Percentiles rank a stretch among this genome's conserved stretches.
These are phyloP conservation scores for Clonostachys solani DNA, from an alignment of 2,329 filamentous ascomycete genomes.

Conservation along the genomic window DNA sequence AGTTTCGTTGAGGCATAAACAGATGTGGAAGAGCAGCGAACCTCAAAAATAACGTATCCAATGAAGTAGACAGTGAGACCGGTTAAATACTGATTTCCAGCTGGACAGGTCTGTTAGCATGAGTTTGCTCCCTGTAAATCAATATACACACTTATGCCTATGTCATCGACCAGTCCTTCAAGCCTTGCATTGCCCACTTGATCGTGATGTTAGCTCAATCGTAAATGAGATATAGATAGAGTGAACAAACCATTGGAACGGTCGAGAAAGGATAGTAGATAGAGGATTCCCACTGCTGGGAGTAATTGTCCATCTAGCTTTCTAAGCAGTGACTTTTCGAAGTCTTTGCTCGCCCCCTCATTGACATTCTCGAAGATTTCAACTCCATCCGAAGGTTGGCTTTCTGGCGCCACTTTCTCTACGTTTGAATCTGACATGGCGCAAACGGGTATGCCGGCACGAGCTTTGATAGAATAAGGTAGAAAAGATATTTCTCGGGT, in stretches of 20 bases:
- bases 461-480: too few relatives aligned
- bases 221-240: constrained; percentile 53
- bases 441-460: too few relatives aligned
- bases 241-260: constrained; percentile 45
- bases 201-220: constrained; percentile 53
- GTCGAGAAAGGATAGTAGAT: constrained; percentile 67
- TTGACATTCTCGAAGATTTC: not conserved
- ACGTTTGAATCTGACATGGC: too few relatives aligned
- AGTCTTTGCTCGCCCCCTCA: constrained; percentile 21
- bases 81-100: constrained; percentile 66
- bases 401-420: too few relatives aligned
- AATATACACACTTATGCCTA: constrained; percentile 25
- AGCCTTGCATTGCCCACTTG: constrained; percentile 62
- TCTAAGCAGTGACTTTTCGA: constrained; percentile 53
- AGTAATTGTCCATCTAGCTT: constrained; percentile 49
- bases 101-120: constrained; percentile 37
- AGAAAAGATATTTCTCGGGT: too few relatives aligned
- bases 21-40: constrained; percentile 47
- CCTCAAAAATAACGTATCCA: constrained; percentile 69
- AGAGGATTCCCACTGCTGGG: constrained; percentile 53
- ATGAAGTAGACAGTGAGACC: constrained; percentile 73
- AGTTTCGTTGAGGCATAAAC: constrained; percentile 30
- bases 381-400: too few relatives aligned
- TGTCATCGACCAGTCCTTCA: constrained; percentile 44
- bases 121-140: constrained; percentile 14